Evolutionary conservation across 257 asterid species (phyloP), one percentile per base, ranked within the genome.

Genomic region (Solanum gracilifrons): DNA sequence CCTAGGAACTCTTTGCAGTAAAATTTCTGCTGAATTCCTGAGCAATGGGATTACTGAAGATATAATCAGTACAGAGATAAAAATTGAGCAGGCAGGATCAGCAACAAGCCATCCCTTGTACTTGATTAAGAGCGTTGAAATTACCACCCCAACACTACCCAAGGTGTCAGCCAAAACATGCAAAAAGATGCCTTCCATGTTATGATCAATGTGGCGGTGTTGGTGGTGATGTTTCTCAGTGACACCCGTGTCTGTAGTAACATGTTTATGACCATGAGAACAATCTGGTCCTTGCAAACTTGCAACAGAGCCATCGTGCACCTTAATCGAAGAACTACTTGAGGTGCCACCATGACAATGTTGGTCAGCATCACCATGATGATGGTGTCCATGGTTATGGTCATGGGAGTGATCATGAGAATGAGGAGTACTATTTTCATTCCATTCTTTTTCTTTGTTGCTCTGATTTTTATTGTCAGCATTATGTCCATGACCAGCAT

Each of bases 121-220:
- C 94, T 96, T 88, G 88, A 96, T 97, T 66, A 97, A 87, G n/a
- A 97, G 94, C 76, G 99, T 96, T 3, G 99, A 93, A 86, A 95
- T 90, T 68, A 95, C 98, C 82, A 97, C 99, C 80, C 99, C 99
- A 8, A 97, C 95, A 33, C 99, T 97, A 74, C 99, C 99, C 93
- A 97, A 0, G 9, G 99, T 97, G 92, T 97, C 99, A 15, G 99
- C 99, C 90, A 97, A 87, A 58, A 97, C 99, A 41, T 97, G 99
- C 93, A 97, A 89, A 93, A 97, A 97, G 82, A 97, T 97, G 87
- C 99, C 99, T 88, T 94, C 98, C 99, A 97, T 95, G 93, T 97
- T 97, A 89, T 96, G 99, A 93, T 97, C 99, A 36, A 94, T 93
- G 90, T 97, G 99, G 89, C 91, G 99, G 86, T 94, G 98, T 83